Evolutionary conservation across 192 early-diverging fungal genomes (phyloP).

Genomic region (Chytriomyces sp.): DNA sequence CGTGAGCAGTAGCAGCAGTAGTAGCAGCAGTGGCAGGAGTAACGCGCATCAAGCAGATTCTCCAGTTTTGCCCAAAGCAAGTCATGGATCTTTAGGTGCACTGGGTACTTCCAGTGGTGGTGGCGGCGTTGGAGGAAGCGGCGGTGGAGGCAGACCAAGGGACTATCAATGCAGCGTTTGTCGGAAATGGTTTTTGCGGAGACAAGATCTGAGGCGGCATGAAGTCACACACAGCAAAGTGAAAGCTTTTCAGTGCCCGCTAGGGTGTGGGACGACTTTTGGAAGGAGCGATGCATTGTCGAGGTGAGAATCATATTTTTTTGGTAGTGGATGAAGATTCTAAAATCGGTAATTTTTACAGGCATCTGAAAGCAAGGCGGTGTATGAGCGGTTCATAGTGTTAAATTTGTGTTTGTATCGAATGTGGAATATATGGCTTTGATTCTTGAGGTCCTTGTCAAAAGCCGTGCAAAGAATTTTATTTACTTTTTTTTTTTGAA

Average conservation of each 20-base stretch:
- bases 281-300: conserved; percentile 31
- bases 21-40: too few relatives aligned
- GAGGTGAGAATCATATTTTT: conserved; percentile 16
- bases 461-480: not conserved
- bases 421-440: too few relatives aligned
- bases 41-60: too few relatives aligned
- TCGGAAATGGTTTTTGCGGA: conserved; percentile 30
- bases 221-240: conserved; percentile 34
- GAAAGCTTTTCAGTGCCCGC: conserved; percentile 31
- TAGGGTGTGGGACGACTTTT: conserved; percentile 33
- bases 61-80: too few relatives aligned
- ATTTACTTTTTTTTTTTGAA: not conserved
- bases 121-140: conserved; percentile 4
- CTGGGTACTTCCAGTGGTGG: not conserved
- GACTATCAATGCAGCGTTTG: conserved; percentile 32
- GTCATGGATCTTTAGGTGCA: too few relatives aligned
- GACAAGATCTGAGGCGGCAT: conserved; percentile 19
- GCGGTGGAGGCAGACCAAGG: not conserved
- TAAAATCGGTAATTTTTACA: not conserved
- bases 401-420: not conserved
- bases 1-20: too few relatives aligned
- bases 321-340: not conserved
- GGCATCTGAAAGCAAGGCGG: conserved; percentile 30
- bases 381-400: conserved; percentile 7
- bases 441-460: not conserved